Conservation (phyloP, 2,329 filamentous ascomycete species). For the Exophiala oligosperma region DNA sequence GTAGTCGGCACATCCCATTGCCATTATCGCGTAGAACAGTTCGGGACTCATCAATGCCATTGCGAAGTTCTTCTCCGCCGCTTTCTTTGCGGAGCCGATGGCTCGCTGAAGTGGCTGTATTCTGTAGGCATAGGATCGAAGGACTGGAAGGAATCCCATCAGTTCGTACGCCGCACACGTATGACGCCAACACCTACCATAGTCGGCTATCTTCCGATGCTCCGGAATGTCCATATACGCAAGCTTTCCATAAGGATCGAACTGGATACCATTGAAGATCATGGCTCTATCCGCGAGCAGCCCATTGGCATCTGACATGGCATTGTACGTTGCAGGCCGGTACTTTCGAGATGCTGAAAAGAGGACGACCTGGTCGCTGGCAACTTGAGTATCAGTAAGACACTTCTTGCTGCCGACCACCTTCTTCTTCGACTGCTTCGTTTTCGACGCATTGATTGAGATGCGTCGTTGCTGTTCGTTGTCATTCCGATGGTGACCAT, state of each 20-base stretch:
- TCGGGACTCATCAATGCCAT: slow-evolving; percentile 7
- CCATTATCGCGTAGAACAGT: slow-evolving; percentile 8
- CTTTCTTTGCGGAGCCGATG: neutral
- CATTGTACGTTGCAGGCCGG: too few species aligned
- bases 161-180: neutral
- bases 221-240: neutral
- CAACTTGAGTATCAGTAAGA: slow-evolving; percentile 35
- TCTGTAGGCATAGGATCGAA: slow-evolving; percentile 2
- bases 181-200: neutral
- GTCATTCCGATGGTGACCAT: slow-evolving; percentile 9
- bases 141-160: neutral
- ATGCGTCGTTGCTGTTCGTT: slow-evolving; percentile 7
- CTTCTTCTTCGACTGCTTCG: neutral
- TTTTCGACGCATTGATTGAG: slow-evolving; percentile 2
- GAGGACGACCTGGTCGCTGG: too few species aligned
- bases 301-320: too few species aligned
- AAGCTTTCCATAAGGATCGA: neutral
- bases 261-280: neutral
- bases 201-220: slow-evolving; percentile 1
- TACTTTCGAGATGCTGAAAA: too few species aligned
- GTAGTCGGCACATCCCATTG: slow-evolving; percentile 2
- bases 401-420: slow-evolving; percentile 32
- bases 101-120: slow-evolving; percentile 4
- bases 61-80: neutral
- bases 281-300: too few species aligned